A percentile compares a stretch with the other conserved stretches of the same genome.
Evolutionary conservation across 2,329 filamentous ascomycete genomes (phyloP).

Genomic region (Epichloe typhina): DNA sequence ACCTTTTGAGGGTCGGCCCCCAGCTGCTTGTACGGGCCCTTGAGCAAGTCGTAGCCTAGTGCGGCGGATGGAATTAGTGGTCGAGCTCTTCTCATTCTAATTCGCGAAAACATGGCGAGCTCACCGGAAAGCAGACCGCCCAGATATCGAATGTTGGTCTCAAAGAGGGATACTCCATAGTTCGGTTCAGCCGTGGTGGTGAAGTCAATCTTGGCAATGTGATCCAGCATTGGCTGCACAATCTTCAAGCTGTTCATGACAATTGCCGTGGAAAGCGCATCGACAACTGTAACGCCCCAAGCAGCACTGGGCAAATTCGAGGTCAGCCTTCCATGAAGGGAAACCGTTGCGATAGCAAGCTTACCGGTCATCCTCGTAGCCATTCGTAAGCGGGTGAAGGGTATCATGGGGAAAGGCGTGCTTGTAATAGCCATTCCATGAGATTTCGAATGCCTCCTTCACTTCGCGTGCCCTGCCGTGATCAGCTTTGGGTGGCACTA

Average conservation of each 20-base stretch:
- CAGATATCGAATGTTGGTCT: constrained; percentile 82
- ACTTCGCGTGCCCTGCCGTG: constrained; percentile 42
- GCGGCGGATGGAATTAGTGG: neutral
- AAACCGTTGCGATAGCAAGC: constrained; percentile 6
- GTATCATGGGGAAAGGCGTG: constrained; percentile 71
- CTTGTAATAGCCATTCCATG: constrained; percentile 60
- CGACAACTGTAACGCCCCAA: constrained; percentile 75
- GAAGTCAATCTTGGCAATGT: constrained; percentile 61
- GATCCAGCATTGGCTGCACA: constrained; percentile 57
- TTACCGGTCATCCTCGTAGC: constrained; percentile 56
- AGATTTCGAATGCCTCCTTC: constrained; percentile 53
- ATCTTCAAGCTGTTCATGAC: constrained; percentile 59
- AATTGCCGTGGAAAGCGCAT: constrained; percentile 67
- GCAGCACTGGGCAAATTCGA: constrained; percentile 44
- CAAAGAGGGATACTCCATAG: constrained; percentile 61
- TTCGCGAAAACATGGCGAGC: neutral
- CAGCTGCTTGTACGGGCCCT: constrained; percentile 45
- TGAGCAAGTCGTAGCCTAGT: constrained; percentile 56
- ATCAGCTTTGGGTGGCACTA: constrained; percentile 15
- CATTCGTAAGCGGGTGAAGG: constrained; percentile 53
- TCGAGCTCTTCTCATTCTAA: no score
- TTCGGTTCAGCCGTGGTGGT: constrained; percentile 33
- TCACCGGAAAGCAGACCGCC: constrained; percentile 64
- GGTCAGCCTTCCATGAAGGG: neutral
- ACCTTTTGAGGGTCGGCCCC: constrained; percentile 31